A percentile compares a stretch with the other conserved stretches of the same genome.
Conservation (phyloP, 2,329 filamentous ascomycete genomes). For the Diaporthe ilicicola region DNA sequence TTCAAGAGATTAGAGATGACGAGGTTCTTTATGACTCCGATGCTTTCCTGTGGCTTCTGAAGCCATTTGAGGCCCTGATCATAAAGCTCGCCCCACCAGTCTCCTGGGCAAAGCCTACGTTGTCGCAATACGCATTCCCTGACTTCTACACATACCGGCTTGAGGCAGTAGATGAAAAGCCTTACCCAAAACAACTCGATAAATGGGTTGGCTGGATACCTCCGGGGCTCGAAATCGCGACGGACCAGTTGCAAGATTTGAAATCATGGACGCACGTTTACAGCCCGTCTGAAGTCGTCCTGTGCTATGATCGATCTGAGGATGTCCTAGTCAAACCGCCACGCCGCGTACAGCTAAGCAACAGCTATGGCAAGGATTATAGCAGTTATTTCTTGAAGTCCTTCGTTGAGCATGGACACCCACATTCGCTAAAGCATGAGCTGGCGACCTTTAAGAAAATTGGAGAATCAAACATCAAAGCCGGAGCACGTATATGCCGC, state of each 20-base stretch:
- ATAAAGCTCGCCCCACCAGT: neutral
- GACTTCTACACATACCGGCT: neutral
- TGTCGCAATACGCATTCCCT: constrained; percentile 1
- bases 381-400: neutral
- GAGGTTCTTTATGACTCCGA: neutral
- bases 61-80: constrained; percentile 2
- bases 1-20: neutral
- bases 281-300: neutral
- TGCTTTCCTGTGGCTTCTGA: neutral
- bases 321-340: neutral
- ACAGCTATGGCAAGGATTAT: neutral
- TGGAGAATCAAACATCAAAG: neutral
- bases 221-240: neutral
- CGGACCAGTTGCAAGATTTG: neutral
- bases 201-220: neutral
- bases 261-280: neutral
- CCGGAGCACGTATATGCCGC: neutral
- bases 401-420: neutral
- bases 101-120: neutral
- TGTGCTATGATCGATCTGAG: neutral
- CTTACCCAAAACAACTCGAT: neutral
- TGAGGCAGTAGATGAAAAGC: neutral
- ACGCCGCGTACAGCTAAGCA: neutral
- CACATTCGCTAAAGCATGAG: neutral
- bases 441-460: neutral